phyloP scores from a whole-genome alignment of 2,329 filamentous ascomycete species.

The Arthrobotrys sinensis region DNA sequence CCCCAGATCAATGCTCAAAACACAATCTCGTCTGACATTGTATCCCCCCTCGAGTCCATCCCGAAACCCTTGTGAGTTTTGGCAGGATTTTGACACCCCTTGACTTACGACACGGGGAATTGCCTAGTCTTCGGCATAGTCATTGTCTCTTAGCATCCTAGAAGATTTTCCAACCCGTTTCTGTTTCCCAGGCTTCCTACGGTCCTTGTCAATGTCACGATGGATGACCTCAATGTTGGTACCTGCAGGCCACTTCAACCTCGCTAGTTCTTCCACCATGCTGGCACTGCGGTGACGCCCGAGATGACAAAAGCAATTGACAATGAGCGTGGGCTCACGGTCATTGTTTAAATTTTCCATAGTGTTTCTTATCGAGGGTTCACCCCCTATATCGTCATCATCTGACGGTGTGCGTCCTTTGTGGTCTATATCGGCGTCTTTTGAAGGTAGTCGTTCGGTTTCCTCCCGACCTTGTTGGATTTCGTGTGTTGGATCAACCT shows the following conservation, averaged over 20 bases:
- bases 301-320: constrained; percentile 58
- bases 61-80: neutral
- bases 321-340: constrained; percentile 18
- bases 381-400: neutral
- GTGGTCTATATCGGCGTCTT: neutral
- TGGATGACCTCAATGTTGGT: constrained; percentile 41
- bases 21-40: too few relatives aligned
- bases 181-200: constrained; percentile 34
- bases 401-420: neutral
- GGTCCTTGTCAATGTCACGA: constrained; percentile 53
- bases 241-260: constrained; percentile 48
- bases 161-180: constrained; percentile 34
- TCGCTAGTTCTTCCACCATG: constrained; percentile 53
- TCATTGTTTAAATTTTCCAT: neutral
- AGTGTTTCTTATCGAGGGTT: neutral
- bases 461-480: constrained; percentile 37
- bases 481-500: constrained; percentile 38
- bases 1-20: neutral
- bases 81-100: neutral
- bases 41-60: too few relatives aligned
- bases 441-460: constrained; percentile 1
- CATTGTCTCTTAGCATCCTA: constrained; percentile 30
- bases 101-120: neutral
- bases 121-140: constrained; percentile 14
- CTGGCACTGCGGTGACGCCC: constrained; percentile 55